phyloP scores from a whole-genome alignment of 2,329 filamentous ascomycete species.

The Sporothrix brunneoviolacea region DNA sequence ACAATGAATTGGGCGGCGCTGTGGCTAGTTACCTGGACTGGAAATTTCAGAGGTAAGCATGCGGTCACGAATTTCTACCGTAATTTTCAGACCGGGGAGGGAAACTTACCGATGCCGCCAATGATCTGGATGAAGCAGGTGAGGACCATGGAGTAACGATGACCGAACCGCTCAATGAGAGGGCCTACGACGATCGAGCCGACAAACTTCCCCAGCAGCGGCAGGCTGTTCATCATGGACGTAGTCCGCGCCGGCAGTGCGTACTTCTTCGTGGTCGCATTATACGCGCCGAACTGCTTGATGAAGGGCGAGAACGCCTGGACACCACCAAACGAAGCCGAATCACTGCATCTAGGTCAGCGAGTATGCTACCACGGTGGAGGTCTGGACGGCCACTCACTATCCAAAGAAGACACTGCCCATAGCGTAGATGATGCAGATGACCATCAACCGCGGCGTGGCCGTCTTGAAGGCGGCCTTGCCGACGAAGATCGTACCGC shows the following conservation, averaged over 20 bases:
- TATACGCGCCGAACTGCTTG: background rate
- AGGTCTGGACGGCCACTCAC: background rate
- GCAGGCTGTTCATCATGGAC: conserved; percentile 4
- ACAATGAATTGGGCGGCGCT: conserved; percentile 1
- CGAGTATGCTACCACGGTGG: background rate
- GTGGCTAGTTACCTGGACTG: conserved; percentile 3
- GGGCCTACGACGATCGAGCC: conserved; percentile 1
- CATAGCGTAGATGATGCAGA: conserved; percentile 5
- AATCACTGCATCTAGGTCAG: background rate
- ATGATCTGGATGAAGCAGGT: conserved; percentile 6
- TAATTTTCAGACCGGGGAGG: too few relatives aligned
- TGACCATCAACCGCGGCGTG: conserved; percentile 2
- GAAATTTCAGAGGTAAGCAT: background rate
- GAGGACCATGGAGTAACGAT: background rate
- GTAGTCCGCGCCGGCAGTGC: background rate
- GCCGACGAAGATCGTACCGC: conserved; percentile 5
- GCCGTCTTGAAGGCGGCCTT: background rate
- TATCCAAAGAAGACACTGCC: conserved; percentile 8
- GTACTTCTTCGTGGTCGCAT: background rate
- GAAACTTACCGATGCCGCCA: background rate
- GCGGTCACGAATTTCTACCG: background rate
- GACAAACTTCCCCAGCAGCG: conserved; percentile 4
- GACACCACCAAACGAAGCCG: conserved; percentile 5
- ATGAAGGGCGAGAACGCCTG: conserved; percentile 5
- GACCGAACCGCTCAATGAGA: background rate